Percentiles rank a stretch among this genome's conserved stretches.
Conservation (phyloP, 2,329 filamentous ascomycete species). For the Diatrype stigma region DNA sequence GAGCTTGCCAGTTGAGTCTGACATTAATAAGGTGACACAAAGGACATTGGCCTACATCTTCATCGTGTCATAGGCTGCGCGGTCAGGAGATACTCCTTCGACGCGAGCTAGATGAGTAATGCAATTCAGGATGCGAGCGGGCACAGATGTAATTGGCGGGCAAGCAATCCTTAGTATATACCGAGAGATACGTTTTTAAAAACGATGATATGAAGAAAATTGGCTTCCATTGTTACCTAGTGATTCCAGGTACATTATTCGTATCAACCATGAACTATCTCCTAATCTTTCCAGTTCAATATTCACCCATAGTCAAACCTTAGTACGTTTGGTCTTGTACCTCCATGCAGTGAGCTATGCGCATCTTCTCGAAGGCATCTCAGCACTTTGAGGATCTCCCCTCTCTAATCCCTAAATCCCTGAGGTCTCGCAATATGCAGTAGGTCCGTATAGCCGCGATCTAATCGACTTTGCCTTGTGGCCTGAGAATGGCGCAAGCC, state of each 20-base stretch:
- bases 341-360: background rate
- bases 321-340: background rate
- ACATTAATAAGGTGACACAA: background rate
- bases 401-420: background rate
- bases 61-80: background rate
- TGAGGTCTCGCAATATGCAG: background rate
- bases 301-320: background rate
- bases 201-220: background rate
- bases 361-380: background rate
- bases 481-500: background rate
- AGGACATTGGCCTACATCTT: background rate
- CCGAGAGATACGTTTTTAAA: no score
- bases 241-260: no score
- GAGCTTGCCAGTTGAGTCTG: background rate
- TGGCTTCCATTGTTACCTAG: background rate
- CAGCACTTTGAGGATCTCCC: background rate
- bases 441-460: background rate
- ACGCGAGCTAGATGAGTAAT: background rate
- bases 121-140: background rate
- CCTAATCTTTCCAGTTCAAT: background rate
- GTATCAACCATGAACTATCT: background rate
- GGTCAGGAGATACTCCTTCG: background rate
- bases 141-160: background rate
- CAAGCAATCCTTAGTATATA: background rate
- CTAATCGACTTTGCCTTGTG: background rate